These are phyloP conservation scores for Cyclocybe aegerita DNA, from an alignment of 768 basidiomycete genomes.

Conservation along the genomic window DNA sequence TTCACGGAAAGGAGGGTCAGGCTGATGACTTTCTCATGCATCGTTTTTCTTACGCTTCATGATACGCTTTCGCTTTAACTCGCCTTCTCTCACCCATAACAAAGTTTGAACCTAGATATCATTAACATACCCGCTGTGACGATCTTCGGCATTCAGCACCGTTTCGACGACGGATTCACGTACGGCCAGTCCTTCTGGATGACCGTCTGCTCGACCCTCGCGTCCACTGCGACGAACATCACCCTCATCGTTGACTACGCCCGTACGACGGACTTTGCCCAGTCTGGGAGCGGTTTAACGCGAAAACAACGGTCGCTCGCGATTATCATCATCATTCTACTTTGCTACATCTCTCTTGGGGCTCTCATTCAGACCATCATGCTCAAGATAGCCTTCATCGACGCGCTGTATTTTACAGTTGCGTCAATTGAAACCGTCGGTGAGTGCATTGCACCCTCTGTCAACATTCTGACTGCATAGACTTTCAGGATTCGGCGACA, in stretches of 20 bases:
- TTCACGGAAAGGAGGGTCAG: constrained; percentile 72
- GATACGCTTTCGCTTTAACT: constrained; percentile 39
- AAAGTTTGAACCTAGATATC: constrained; percentile 43
- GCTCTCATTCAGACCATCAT: constrained; percentile 57
- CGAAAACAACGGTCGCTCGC: constrained; percentile 78
- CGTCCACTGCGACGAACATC: constrained; percentile 62
- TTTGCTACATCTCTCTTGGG: constrained; percentile 75
- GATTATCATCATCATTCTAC: constrained; percentile 72
- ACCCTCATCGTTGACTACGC: constrained; percentile 65
- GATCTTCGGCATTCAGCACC: constrained; percentile 62
- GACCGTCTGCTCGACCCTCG: constrained; percentile 71
- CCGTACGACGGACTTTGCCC: constrained; percentile 58
- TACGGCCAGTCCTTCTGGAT: constrained; percentile 76
- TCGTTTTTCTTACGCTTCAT: constrained; percentile 66
- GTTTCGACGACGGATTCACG: constrained; percentile 64
- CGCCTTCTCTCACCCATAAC: constrained; percentile 3
- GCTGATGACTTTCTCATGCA: constrained; percentile 60
- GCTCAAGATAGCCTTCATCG: constrained; percentile 58
- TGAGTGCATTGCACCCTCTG: constrained; percentile 13
- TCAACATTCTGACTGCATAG: constrained; percentile 1
- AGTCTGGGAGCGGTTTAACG: constrained; percentile 76
- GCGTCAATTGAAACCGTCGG: constrained; percentile 72
- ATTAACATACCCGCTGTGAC: constrained; percentile 64
- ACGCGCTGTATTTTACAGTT: constrained; percentile 78
- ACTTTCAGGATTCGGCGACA: constrained; percentile 71